phyloP scores from a whole-genome alignment of 139 green algal species.

The Volvox africanus region DNA sequence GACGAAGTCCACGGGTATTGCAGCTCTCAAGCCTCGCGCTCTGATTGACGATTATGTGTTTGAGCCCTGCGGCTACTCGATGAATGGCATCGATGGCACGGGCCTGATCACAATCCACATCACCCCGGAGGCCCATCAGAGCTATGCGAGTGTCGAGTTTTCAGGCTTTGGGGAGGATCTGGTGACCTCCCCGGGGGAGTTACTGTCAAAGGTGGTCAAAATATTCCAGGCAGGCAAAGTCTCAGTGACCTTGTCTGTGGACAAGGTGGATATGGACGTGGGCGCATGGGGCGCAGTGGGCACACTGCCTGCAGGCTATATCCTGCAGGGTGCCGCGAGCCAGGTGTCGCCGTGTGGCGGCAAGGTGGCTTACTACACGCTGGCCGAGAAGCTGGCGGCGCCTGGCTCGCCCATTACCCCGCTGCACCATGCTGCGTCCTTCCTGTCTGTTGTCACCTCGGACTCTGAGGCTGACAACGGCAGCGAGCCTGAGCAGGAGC shows the following conservation, averaged over 20 bases:
- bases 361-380: constrained; percentile 65
- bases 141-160: constrained; percentile 95
- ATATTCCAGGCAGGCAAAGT: constrained; percentile 73
- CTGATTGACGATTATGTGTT: constrained; percentile 98
- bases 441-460: constrained; percentile 53
- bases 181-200: constrained; percentile 36
- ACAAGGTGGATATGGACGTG: constrained; percentile 48
- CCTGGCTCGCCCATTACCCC: constrained; percentile 41
- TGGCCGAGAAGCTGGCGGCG: constrained; percentile 45
- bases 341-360: constrained; percentile 64
- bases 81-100: constrained; percentile 91
- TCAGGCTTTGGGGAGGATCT: constrained; percentile 71
- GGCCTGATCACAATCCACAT: constrained; percentile 97
- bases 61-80: constrained; percentile 98
- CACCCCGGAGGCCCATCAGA: constrained; percentile 94
- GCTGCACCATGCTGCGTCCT: constrained; percentile 57
- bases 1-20: constrained; percentile 80
- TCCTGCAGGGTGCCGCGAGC: constrained; percentile 52
- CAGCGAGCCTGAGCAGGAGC: constrained; percentile 47
- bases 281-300: constrained; percentile 53
- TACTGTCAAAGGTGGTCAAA: constrained; percentile 57
- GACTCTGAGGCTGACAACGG: constrained; percentile 35
- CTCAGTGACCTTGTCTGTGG: constrained; percentile 62
- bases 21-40: constrained; percentile 78
- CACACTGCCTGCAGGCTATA: constrained; percentile 54